Base-by-base conservation (phyloP, 2,329 filamentous ascomycete genomes). In the Talaromyces atroroseus region DNA sequence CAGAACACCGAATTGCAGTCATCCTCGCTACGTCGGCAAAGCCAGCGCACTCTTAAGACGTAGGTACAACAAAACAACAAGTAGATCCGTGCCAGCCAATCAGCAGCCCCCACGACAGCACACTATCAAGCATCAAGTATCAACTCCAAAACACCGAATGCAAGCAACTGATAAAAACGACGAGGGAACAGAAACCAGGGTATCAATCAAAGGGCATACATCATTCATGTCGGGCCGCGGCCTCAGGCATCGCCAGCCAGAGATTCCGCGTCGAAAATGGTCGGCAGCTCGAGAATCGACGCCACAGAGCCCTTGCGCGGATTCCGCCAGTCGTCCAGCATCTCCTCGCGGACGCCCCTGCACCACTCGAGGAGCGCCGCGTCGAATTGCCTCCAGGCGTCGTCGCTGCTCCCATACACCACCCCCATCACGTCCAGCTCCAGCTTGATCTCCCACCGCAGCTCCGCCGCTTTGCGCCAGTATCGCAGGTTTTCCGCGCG, bases 391-490 rank as follows among this genome's bases (percentile, higher is more conserved):
- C 81, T 77, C 92, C 92, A 96, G 53, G 83, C 79, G 1, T 80
- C 80, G 50, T 82, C 80, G 58, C 80, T 74, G 34, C 71, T 86
- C 66, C 86, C 87, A 67, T 92, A 88, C 21, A 96, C 92, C 7
- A 96, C 82, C 26, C 87, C 90, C 73, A 95, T 86, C 21, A 92
- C 90, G 66, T 96, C 90, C 54, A 96, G 80, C 61, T 87, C 83
- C 52, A 97, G 78, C 63, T 88, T 82, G 40, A 92, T 83, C 73
- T 97, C 94, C 86, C 92, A 99, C 55, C 94, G 85, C 58, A 97
- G 79, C 75, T 99, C 92, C 7, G 92, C 91, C 1, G 92, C 94
- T 76, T 99, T 99, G 73, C 89, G 83, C 92, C 94, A 99, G 78
- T 88, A 99, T 42, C 91, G 84, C 60, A 99, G 80, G 70, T 99